Base-by-base conservation (phyloP, 2,329 filamentous ascomycete species). In the Arthroderma uncinatum region DNA sequence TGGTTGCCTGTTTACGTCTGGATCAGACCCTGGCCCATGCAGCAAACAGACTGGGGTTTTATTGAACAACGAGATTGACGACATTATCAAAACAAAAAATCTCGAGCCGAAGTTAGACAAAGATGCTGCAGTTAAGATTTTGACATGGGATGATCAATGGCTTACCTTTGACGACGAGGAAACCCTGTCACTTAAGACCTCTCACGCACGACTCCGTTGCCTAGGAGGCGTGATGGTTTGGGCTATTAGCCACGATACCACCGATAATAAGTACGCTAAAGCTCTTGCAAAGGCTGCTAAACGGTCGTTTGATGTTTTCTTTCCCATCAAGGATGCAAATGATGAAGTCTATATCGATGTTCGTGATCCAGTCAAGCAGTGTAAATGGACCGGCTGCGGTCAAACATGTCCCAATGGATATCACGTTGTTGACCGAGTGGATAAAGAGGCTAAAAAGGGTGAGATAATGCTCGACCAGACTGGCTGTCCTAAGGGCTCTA, bases 61-160 rank as follows among this genome's bases (percentile, higher is more conserved):
- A 1, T 63, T 62, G 7, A 60, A 66, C 21, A 61, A 55, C 9
- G 74, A 76, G 56, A 76, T 78, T 25, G 58, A 65, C 8, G 25
- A 62, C 9, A 60, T 65, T 25, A 57, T 70, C 9, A 33, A 64
- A 0, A 36, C 57, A 2, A 60, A 66, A 10, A 60, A 64, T 0
- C 34, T 66, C 1, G 61, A 58, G 21, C 64, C 63, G 1, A 58
- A 58, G 4, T 58, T 66, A 23, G 65, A 73, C 21, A 61, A 69
- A 47, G 58, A 63, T 1, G 63, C 64, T 8, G 66, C 56, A 0
- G 68, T 72, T 25, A 70, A 73, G 57, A 67, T 65, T 8, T 54
- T 73, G n/a, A 66, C 66, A 1, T 73, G 63, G 56, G 66, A 68
- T 55, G 62, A 73, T 57, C 70, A 77, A 59, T 78, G 73, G 74